Base-by-base conservation (phyloP, 345 rosid species). In the Iberis pinnata region DNA sequence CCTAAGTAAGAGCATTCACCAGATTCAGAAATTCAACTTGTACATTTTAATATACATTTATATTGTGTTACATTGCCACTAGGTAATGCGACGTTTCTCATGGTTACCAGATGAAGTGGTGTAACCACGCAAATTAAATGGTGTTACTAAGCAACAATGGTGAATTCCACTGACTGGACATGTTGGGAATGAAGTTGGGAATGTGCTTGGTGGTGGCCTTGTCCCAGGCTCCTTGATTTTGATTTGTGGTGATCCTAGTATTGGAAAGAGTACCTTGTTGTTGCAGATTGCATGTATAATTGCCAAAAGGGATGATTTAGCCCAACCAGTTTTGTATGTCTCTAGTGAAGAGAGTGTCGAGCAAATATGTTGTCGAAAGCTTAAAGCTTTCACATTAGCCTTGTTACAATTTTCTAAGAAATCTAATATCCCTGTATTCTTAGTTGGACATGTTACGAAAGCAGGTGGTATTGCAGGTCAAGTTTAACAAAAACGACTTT, bases 271-370 rank as follows among this genome's bases (percentile, higher is more conserved):
- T 57, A 90, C 98, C 16, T 65, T 90, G 53, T 64, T 90, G 51
- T 75, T 90, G 73, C 98, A 90, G 97, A 61, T 84, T 58, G 96
- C 94, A 50, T 76, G 85, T 43, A 56, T 80, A 45, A 77, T 89
- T 64, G 78, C 88, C 17, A 84, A 80, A 24, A 86, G 85, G 32
- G 58, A 11, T 51, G 80, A 75, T 49, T 38, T 49, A 63, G 77
- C 76, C 7, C 54, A 61, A 67, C 72, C 80, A 13, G 96, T 89
- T 58, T 77, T 89, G 16, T 89, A 86, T 67, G 88, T 84, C 18
- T 89, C 97, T 52, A 95, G 96, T 31, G 96, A 89, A 82, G 96
- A 89, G 97, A 89, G 97, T 57, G 83, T 83, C 14, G 94, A 86
- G 66, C 97, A 89, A 76, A 84, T 89, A 65, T 81, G 86, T 48